These are phyloP conservation scores for Novymonas esmeraldas DNA, from an alignment of 208 protist species.

Conservation along the genomic window DNA sequence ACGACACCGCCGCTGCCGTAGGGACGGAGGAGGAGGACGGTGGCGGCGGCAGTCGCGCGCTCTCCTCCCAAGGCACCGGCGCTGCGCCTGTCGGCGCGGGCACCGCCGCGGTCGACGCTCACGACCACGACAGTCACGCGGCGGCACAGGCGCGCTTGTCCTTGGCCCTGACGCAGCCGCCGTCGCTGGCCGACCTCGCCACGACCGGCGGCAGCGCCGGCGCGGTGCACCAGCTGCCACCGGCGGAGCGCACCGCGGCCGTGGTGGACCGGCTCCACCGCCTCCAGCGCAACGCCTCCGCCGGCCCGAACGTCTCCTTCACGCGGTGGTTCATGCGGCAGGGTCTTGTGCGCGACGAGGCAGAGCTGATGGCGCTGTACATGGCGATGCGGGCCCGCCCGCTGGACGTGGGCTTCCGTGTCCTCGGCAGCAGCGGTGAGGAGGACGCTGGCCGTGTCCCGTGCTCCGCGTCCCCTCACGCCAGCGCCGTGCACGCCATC, in stretches of 20 bases:
- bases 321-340: constrained; percentile 82
- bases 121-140: neutral
- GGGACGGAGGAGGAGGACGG: no score
- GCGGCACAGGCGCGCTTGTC: constrained; percentile 6
- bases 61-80: neutral
- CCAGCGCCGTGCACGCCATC: constrained; percentile 29
- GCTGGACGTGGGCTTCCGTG: constrained; percentile 52
- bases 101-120: neutral
- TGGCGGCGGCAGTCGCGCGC: neutral
- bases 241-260: constrained; percentile 22
- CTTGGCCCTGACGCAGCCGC: constrained; percentile 26
- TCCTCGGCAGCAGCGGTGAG: constrained; percentile 22
- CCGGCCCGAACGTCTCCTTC: constrained; percentile 78
- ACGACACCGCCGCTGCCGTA: constrained; percentile 10
- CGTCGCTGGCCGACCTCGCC: constrained; percentile 17
- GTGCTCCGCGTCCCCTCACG: constrained; percentile 35
- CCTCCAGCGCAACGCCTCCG: constrained; percentile 33
- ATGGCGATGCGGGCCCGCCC: constrained; percentile 62
- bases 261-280: constrained; percentile 44
- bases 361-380: constrained; percentile 67
- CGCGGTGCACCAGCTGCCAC: constrained; percentile 22
- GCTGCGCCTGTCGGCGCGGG: neutral
- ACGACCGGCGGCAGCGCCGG: constrained; percentile 2
- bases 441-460: no score
- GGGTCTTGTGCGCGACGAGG: constrained; percentile 62